These are phyloP conservation scores for Penicillium coprophilum DNA, from an alignment of 495 filamentous ascomycete genomes.

Conservation along the genomic window DNA sequence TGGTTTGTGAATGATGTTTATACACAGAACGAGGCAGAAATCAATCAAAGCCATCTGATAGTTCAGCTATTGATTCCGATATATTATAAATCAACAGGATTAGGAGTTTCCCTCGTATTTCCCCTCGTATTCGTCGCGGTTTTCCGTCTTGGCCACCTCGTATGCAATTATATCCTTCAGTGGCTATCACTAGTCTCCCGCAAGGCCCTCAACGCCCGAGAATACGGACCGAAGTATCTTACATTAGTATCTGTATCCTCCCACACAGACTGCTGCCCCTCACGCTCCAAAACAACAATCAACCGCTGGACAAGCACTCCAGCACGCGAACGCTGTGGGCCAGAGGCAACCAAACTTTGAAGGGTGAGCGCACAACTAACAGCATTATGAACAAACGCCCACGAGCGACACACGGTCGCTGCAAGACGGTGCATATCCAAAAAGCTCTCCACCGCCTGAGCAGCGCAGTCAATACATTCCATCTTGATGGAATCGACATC, in stretches of 20 bases:
- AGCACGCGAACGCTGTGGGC: background rate
- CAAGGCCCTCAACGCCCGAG: constrained; percentile 23
- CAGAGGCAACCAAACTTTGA: background rate
- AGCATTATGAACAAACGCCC: constrained; percentile 29
- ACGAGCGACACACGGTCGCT: constrained; percentile 15
- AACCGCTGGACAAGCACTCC: constrained; percentile 12
- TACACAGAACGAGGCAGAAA: background rate
- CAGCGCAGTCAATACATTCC: background rate
- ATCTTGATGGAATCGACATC: background rate
- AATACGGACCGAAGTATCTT: constrained; percentile 29
- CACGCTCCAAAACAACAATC: constrained; percentile 18
- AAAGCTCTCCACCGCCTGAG: constrained; percentile 18
- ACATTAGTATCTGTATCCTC: constrained; percentile 27
- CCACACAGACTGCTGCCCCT: constrained; percentile 25
- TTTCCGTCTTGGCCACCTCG: background rate
- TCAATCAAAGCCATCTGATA: background rate
- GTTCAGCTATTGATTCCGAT: background rate
- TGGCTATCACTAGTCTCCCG: background rate
- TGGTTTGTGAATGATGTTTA: background rate
- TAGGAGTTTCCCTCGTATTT: background rate
- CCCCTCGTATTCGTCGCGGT: constrained; percentile 4
- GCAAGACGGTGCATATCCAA: constrained; percentile 26
- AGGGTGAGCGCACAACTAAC: constrained; percentile 28
- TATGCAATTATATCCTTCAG: background rate
- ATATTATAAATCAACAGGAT: background rate